These are phyloP conservation scores for Dacryopinax spathularia DNA, from an alignment of 768 basidiomycete genomes.

Conservation along the genomic window DNA sequence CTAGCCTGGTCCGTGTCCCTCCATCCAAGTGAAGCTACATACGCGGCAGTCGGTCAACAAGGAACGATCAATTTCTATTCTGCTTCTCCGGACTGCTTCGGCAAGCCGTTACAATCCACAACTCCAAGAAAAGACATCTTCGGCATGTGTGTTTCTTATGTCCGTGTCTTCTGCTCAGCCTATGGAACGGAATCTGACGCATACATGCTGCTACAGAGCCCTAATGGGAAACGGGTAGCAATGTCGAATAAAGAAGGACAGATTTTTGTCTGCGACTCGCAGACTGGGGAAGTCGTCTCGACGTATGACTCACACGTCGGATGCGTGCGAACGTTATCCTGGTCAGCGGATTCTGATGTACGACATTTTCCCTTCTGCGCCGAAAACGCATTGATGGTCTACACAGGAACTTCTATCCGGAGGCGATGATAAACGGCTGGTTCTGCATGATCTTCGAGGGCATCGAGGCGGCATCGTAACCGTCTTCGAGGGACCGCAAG, in stretches of 20 bases:
- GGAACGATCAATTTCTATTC: conserved; percentile 63
- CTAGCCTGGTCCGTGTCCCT: conserved; percentile 77
- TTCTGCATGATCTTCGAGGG: conserved; percentile 72
- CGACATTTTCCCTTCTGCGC: conserved; percentile 6
- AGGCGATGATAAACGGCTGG: conserved; percentile 84
- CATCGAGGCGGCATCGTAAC: not conserved
- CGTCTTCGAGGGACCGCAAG: conserved; percentile 22
- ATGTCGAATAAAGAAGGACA: conserved; percentile 78
- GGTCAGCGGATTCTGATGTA: conserved; percentile 82
- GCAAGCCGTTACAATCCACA: conserved; percentile 42
- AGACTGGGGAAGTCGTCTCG: conserved; percentile 45
- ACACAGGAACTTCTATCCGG: conserved; percentile 72
- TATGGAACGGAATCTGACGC: not conserved
- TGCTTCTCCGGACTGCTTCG: conserved; percentile 51
- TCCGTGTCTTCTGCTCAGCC: conserved; percentile 25
- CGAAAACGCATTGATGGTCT: not conserved
- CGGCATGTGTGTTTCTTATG: conserved; percentile 60
- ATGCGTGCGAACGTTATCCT: conserved; percentile 71
- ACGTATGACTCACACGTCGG: conserved; percentile 83
- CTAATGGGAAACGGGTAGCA: conserved; percentile 70
- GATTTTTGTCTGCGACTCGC: conserved; percentile 72
- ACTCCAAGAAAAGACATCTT: conserved; percentile 60
- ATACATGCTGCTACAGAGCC: conserved; percentile 42
- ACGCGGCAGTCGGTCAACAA: conserved; percentile 56
- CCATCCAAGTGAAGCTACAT: conserved; percentile 56